A percentile compares a stretch with the other conserved stretches of the same genome.
Evolutionary conservation across 208 protist genomes (phyloP).

Genomic region (Acanthamoeba sp.): DNA sequence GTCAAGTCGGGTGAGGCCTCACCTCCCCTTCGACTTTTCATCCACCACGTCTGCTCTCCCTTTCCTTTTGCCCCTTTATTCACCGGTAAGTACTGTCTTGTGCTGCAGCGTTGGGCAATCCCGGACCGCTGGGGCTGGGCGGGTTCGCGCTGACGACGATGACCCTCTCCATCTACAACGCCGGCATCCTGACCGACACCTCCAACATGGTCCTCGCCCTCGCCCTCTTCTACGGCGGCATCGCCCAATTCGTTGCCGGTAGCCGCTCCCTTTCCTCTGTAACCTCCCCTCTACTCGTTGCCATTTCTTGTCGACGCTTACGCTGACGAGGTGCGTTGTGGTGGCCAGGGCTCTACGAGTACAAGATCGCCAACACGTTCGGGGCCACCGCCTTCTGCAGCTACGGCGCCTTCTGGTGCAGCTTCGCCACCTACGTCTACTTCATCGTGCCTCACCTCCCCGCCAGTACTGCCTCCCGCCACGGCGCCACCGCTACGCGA

Average conservation of each 20-base stretch:
- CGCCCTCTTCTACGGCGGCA: constrained; percentile 70
- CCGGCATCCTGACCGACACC: constrained; percentile 19
- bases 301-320: too few species aligned
- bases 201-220: constrained; percentile 32
- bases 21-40: not conserved
- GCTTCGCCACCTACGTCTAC: constrained; percentile 56
- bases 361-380: constrained; percentile 66
- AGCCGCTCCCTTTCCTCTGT: not conserved
- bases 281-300: not conserved
- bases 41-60: too few species aligned
- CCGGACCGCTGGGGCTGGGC: constrained; percentile 54
- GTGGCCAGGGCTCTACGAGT: constrained; percentile 19
- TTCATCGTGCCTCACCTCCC: constrained; percentile 29
- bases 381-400: constrained; percentile 67
- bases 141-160: constrained; percentile 64
- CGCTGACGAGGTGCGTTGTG: not conserved
- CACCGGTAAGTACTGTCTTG: too few species aligned
- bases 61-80: constrained; percentile 13
- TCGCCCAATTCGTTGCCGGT: constrained; percentile 70
- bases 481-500: too few species aligned
- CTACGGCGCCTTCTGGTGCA: constrained; percentile 73
- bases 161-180: constrained; percentile 70
- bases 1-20: not conserved
- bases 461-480: not conserved
- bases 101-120: constrained; percentile 44